Base-by-base conservation (phyloP, 768 basidiomycete species). In the Agaricus subrufescens region DNA sequence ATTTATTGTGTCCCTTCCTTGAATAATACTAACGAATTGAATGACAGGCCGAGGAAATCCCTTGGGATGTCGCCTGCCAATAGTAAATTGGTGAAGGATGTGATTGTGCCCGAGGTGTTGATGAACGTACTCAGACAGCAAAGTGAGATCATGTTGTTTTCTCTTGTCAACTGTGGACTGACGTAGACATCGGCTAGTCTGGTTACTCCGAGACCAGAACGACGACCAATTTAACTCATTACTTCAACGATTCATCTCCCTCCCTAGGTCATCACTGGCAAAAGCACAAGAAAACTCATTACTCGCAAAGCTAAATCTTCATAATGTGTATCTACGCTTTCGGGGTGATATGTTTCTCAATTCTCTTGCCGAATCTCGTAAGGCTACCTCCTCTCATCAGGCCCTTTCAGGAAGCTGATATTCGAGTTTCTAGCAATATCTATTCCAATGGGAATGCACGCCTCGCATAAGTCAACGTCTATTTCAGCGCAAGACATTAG, bases 321-420 rank as follows among this genome's bases (percentile, higher is more conserved):
- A 90, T 51, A 81, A 86, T 27, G 89, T 88, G 1, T 86, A 94
- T 61, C 78, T 80, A 38, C 84, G 84, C 6, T 92, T 96, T 74
- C 82, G 83, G 31, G 78, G 83, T 0, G 94, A 98, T 66, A 89
- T 97, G 75, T 90, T 94, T 66, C 75, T 97, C 56, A 94, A 87
- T 64, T 94, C 94, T 15, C 73, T 98, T 25, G 81, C 87, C 0
- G 96, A 98, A 67, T 96, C 96, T 1, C 86, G 94, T 96, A 63
- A 37, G 91, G 72, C n/a, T 10, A 23, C 49, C 31, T 34, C 30
- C 1, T 12, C 29, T 44, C 25, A 14, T 34, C 34, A 11, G 11
- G 10, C 34, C 43, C 23, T 39, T 9, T 26, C 30, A 46, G 26
- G 6, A 45, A 38, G n/a, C 37, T 39, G 23, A 47, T 46, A 42